Evolutionary conservation across 1,284 basidiomycete genomes (phyloP).

Genomic region (Lentinula novae-zelandiae): DNA sequence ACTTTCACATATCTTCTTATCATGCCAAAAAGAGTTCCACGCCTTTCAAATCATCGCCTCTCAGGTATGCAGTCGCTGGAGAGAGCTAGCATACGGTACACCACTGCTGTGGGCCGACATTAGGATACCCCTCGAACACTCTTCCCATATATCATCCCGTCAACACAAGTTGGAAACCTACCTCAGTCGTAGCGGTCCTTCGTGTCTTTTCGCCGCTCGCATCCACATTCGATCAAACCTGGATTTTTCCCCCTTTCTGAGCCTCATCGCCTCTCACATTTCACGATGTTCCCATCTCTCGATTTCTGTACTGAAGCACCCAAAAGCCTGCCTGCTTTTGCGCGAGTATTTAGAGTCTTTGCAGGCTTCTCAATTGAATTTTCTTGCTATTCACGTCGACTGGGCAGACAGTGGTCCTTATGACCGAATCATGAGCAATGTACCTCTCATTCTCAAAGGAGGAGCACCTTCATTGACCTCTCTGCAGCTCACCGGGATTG

Average conservation of each 20-base stretch:
- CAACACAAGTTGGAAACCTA: conserved; percentile 6
- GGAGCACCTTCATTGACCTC: conserved; percentile 31
- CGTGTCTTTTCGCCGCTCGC: conserved; percentile 1
- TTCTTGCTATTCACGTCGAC: conserved; percentile 33
- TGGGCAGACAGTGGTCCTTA: conserved; percentile 12
- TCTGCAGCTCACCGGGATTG: conserved; percentile 35
- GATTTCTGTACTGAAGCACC: conserved; percentile 3
- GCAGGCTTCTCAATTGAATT: conserved; percentile 29
- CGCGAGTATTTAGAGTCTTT: conserved; percentile 14
- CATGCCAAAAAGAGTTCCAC: conserved; percentile 23
- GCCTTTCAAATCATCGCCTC: conserved; percentile 33
- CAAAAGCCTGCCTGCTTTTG: neutral
- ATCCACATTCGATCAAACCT: conserved; percentile 6
- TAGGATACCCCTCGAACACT: conserved; percentile 21
- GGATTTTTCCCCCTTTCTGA: conserved; percentile 7
- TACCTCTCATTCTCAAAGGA: conserved; percentile 28
- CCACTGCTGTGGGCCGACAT: conserved; percentile 39
- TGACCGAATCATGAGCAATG: conserved; percentile 22
- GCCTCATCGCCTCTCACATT: conserved; percentile 5
- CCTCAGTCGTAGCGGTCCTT: conserved; percentile 9
- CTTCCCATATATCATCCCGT: neutral
- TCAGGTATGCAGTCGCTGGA: conserved; percentile 37
- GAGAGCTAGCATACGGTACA: conserved; percentile 28
- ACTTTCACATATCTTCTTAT: conserved; percentile 32
- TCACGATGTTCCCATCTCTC: conserved; percentile 7